Base-by-base conservation (phyloP, 257 asterid species). In the Handroanthus guayacan region DNA sequence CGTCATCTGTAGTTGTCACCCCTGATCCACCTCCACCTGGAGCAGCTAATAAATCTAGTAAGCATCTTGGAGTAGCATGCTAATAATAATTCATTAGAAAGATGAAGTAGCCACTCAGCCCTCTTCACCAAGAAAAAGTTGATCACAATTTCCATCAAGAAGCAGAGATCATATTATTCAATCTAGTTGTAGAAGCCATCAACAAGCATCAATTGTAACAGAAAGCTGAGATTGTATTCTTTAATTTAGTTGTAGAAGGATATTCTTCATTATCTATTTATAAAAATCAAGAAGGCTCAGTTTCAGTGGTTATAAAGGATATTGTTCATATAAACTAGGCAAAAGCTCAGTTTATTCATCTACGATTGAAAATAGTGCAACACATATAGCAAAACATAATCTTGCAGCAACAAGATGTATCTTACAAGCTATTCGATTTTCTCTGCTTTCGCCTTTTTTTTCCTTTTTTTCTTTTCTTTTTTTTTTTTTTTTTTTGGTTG, bases 11-110 rank as follows among this genome's bases (percentile, higher is more conserved):
- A 51, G 89, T 84, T 45, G 90, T 79, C 80, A 62, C 76, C 20
- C 87, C 88, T 48, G 96, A 75, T 83, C 89, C 89, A 75, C 87
- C 83, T 62, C 85, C 89, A 85, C 93, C 97, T 91, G 85, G 75
- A 75, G 45, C 73, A 90, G 81, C 51, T 75, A 9, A 72, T 39
- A 75, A 78, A 82, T 38, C 39, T 58, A n/a, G 48, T 77, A 66
- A 73, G 56, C 64, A 69, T 17, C 7, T 65, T 58, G 67, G 73
- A 80, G 67, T 11, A 57, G 50, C 55, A 72, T 51, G 75, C 9
- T 45, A 12, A 69, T 16, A 71, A 20, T 41, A 50, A 51, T 20
- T 62, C 34, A 3, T 71, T 44, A 47, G 48, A 73, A 58, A 14
- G 47, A 54, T 4, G 62, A n/a, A 51, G 45, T 56, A 70, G 62